Base-by-base conservation (phyloP, 768 basidiomycete genomes). In the Lactifluus echinatus region DNA sequence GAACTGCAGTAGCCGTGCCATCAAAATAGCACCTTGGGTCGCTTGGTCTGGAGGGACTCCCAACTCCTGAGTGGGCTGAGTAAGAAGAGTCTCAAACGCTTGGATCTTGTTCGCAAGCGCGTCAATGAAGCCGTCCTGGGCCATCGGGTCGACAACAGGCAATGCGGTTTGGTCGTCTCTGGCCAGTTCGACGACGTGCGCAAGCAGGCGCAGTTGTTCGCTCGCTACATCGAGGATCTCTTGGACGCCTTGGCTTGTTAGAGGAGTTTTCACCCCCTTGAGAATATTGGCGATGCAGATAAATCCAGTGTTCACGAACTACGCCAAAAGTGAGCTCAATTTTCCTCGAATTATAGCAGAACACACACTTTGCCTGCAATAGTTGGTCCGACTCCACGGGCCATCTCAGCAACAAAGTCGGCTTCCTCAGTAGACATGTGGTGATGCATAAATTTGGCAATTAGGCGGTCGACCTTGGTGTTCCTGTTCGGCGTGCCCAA, bases 361-460 rank as follows among this genome's bases (percentile, higher is more conserved):
- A 29, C 4, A 52, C 68, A 42, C 62, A 87, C 88, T 79, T 87
- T 89, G 51, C 76, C 77, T 4, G 82, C 85, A 31, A 92, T 82
- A 0, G 75, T 71, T 43, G 73, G 76, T 45, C 84, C 83, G 8
- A 85, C 83, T 28, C 85, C 85, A 62, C 79, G 77, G 19, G 84
- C 78, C 79, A 91, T 86, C 66, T 89, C 85, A n/a, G 86, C 86
- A 5, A 91, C 82, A 63, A 89, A 87, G 60, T 84, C 86, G 0
- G 87, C 88, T 68, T 91, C 85, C 62, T 91, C 88, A 0, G 82
- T 79, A 15, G 84, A 82, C 69, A 89, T 83, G 8, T 82, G 82
- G 57, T 86, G 82, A 58, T 79, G 82, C 63, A 92, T 86, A 8
- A 91, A 72, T 65, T 80, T 79, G 5, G 78, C 74, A 0, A 82